Conservation (phyloP, 148 eudicot genomes). For the Vaccinium corymbosum region DNA sequence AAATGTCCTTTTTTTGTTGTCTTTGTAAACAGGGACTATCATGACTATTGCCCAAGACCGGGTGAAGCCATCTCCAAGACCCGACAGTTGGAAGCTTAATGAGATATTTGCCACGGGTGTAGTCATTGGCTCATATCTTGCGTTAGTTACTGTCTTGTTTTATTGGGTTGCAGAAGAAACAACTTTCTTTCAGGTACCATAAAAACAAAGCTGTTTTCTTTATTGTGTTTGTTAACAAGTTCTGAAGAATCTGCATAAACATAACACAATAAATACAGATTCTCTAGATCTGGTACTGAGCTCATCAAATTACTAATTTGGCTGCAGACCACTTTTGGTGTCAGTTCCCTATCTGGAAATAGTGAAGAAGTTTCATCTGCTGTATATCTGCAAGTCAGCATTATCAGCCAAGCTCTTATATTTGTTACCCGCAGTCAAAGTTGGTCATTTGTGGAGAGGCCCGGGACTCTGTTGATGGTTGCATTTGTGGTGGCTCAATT, state of each 20-base stretch:
- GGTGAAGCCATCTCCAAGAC: conserved; percentile 62
- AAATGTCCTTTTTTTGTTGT: neutral
- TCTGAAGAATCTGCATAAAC: neutral
- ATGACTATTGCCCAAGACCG: conserved; percentile 73
- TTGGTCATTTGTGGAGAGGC: conserved; percentile 91
- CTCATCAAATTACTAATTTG: neutral
- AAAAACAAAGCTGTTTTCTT: conserved; percentile 4
- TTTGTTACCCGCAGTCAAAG: conserved; percentile 93
- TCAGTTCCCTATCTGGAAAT: conserved; percentile 46
- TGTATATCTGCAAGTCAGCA: conserved; percentile 98
- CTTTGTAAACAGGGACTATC: conserved; percentile 53
- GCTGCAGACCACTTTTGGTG: conserved; percentile 45
- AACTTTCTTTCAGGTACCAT: conserved; percentile 53
- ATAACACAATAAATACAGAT: neutral
- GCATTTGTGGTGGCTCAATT: conserved; percentile 87
- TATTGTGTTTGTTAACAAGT: neutral
- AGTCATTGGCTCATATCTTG: conserved; percentile 72
- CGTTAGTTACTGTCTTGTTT: conserved; percentile 64
- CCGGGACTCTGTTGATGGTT: conserved; percentile 68
- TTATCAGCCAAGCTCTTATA: conserved; percentile 91
- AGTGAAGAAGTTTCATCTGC: conserved; percentile 71
- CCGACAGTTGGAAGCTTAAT: conserved; percentile 74
- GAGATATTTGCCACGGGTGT: conserved; percentile 73
- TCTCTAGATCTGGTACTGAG: neutral
- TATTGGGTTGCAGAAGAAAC: conserved; percentile 52